A percentile compares a stretch with the other conserved stretches of the same genome.
phyloP scores from a whole-genome alignment of 805 yeast genomes.

The Candida xiaguanensis region DNA sequence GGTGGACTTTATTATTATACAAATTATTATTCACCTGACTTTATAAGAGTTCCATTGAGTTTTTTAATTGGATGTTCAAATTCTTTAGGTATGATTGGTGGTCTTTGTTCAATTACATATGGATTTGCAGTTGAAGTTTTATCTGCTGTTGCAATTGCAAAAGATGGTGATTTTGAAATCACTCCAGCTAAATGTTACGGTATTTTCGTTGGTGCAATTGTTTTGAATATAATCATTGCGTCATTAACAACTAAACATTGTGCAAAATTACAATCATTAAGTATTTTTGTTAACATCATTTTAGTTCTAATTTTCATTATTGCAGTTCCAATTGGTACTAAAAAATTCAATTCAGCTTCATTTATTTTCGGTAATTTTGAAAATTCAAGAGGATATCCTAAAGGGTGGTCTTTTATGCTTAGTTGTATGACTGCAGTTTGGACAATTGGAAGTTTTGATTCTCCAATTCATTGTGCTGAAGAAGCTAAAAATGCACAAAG shows the following conservation, averaged over 20 bases:
- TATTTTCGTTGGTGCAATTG: slow-evolving; percentile 56
- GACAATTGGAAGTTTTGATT: slow-evolving; percentile 71
- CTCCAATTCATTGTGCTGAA: slow-evolving; percentile 66
- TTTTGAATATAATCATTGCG: slow-evolving; percentile 49
- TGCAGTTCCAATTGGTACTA: slow-evolving; percentile 50
- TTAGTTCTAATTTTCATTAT: slow-evolving; percentile 52
- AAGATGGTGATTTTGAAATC: slow-evolving; percentile 51
- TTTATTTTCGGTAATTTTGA: slow-evolving; percentile 14
- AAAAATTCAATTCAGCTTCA: slow-evolving; percentile 2
- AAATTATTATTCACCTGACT: slow-evolving; percentile 57
- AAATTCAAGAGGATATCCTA: slow-evolving; percentile 38
- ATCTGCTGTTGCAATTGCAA: slow-evolving; percentile 51
- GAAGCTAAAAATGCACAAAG: slow-evolving; percentile 58
- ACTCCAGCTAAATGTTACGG: slow-evolving; percentile 57
- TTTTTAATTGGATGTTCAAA: slow-evolving; percentile 64
- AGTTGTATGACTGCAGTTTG: slow-evolving; percentile 63
- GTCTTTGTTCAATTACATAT: slow-evolving; percentile 60
- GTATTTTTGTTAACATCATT: slow-evolving; percentile 50
- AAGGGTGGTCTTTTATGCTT: slow-evolving; percentile 39
- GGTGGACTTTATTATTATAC: slow-evolving; percentile 55
- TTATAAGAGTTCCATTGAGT: slow-evolving; percentile 46
- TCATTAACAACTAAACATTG: slow-evolving; percentile 51
- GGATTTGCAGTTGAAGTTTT: slow-evolving; percentile 60
- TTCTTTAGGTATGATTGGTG: slow-evolving; percentile 61
- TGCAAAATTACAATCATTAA: slow-evolving; percentile 55